Conservation (phyloP, 331 rosid species). For the Rhamnella rubrinervis region DNA sequence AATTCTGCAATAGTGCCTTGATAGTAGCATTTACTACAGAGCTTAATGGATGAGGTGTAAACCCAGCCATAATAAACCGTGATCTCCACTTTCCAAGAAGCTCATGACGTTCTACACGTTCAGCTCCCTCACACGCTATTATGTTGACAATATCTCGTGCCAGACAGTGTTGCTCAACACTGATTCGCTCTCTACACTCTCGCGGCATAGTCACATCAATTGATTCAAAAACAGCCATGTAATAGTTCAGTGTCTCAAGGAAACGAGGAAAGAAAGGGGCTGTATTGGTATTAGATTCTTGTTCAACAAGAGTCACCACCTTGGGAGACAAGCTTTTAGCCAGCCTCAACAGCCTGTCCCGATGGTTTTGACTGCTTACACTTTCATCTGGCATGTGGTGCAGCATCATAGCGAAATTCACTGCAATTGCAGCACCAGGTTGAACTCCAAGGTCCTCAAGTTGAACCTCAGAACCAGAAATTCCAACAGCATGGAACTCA, state of each 20-base stretch:
- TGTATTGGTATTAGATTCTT: conserved; percentile 63
- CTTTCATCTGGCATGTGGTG: conserved; percentile 87
- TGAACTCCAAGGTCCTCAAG: conserved; percentile 55
- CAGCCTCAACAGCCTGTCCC: conserved; percentile 62
- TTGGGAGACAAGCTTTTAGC: conserved; percentile 68
- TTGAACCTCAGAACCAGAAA: conserved; percentile 46
- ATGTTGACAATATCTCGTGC: conserved; percentile 81
- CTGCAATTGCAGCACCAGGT: conserved; percentile 71
- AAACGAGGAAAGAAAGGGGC: conserved; percentile 71
- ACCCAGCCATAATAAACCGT: conserved; percentile 70
- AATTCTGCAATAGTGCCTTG: conserved; percentile 55
- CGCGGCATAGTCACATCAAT: conserved; percentile 67
- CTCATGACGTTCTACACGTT: conserved; percentile 86
- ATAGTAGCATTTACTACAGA: conserved; percentile 59
- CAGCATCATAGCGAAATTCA: conserved; percentile 68
- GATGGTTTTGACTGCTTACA: conserved; percentile 56
- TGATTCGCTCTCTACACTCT: conserved; percentile 69
- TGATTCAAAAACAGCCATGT: conserved; percentile 63
- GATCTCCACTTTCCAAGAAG: conserved; percentile 70
- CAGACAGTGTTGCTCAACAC: conserved; percentile 82
- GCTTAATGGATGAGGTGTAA: conserved; percentile 64
- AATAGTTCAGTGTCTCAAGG: conserved; percentile 60
- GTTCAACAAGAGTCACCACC: conserved; percentile 86
- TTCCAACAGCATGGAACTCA: conserved; percentile 56
- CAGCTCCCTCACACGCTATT: conserved; percentile 79